A percentile compares a stretch with the other conserved stretches of the same genome.
Conservation (phyloP, 1,284 basidiomycete genomes). For the Papiliotrema flavescens region DNA sequence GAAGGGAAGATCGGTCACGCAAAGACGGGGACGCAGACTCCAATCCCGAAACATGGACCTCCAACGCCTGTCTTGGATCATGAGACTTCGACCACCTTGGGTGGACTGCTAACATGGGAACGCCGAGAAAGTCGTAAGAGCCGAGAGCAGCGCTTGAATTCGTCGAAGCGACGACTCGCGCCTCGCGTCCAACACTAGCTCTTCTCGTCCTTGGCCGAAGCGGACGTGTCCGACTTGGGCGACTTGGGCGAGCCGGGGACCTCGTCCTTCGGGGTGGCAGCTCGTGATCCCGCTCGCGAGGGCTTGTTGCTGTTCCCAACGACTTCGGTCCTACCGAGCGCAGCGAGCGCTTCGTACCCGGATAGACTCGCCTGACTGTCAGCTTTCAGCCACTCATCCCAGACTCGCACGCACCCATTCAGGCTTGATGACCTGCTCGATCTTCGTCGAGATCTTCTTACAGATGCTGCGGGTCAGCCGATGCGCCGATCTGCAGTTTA, state of each 20-base stretch:
- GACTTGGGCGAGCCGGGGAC: not conserved
- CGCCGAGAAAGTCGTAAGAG: too few species aligned
- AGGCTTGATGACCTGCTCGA: constrained; percentile 39
- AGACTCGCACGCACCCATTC: constrained; percentile 40
- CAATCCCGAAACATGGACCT: too few species aligned
- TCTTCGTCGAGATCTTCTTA: constrained; percentile 35
- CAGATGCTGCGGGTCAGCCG: constrained; percentile 41
- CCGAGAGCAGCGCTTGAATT: too few species aligned
- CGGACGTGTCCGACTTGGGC: not conserved
- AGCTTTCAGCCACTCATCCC: not conserved
- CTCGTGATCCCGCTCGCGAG: not conserved
- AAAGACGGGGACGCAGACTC: too few species aligned
- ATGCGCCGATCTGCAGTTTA: not conserved
- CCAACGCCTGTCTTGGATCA: too few species aligned
- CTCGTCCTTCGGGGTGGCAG: not conserved
- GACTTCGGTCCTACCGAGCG: not conserved
- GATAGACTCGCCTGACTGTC: not conserved
- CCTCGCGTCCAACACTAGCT: too few species aligned
- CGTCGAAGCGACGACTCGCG: too few species aligned
- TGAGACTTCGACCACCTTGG: too few species aligned
- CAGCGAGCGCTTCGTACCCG: not conserved
- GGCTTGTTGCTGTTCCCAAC: not conserved
- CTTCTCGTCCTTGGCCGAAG: not conserved
- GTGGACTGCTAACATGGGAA: too few species aligned
- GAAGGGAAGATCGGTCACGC: too few species aligned